These are phyloP conservation scores for Colletotrichum tamarilloi DNA, from an alignment of 2,329 filamentous ascomycete species.

Conservation along the genomic window DNA sequence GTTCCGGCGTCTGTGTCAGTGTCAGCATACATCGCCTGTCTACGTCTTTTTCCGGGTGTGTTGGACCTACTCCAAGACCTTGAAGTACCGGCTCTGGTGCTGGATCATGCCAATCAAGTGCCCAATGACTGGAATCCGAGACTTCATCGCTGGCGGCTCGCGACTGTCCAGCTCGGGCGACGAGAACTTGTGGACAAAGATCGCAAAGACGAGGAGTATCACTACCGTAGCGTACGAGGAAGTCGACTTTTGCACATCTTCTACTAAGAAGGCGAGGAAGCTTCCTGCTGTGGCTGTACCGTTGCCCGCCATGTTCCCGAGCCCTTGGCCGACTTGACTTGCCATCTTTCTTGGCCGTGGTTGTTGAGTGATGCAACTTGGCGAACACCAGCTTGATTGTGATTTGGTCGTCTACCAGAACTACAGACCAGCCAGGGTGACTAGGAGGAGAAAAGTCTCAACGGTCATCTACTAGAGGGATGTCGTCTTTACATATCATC, in stretches of 20 bases:
- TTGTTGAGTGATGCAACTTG: background rate
- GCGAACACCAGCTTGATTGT: background rate
- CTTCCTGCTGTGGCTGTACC: background rate
- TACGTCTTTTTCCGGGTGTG: background rate
- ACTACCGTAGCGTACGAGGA: background rate
- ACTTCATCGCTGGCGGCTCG: constrained; percentile 55
- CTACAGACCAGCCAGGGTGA: background rate
- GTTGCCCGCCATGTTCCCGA: background rate
- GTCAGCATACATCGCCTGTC: constrained; percentile 46
- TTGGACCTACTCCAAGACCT: constrained; percentile 48
- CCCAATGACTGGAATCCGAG: constrained; percentile 56
- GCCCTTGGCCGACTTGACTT: background rate
- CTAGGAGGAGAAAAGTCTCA: background rate
- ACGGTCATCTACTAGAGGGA: background rate
- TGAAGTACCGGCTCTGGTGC: constrained; percentile 49
- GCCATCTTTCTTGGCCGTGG: background rate
- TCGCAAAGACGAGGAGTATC: background rate
- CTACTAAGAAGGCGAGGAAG: constrained; percentile 8
- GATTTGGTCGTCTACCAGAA: background rate
- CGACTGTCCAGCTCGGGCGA: constrained; percentile 41
- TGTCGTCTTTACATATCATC: background rate
- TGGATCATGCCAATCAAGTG: constrained; percentile 57
- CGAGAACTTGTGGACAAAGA: background rate
- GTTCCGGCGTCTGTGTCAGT: constrained; percentile 37
- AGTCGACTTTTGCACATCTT: constrained; percentile 7